Evolutionary conservation across 1,284 basidiomycete genomes (phyloP).

Genomic region (Heterobasidion irregulare): DNA sequence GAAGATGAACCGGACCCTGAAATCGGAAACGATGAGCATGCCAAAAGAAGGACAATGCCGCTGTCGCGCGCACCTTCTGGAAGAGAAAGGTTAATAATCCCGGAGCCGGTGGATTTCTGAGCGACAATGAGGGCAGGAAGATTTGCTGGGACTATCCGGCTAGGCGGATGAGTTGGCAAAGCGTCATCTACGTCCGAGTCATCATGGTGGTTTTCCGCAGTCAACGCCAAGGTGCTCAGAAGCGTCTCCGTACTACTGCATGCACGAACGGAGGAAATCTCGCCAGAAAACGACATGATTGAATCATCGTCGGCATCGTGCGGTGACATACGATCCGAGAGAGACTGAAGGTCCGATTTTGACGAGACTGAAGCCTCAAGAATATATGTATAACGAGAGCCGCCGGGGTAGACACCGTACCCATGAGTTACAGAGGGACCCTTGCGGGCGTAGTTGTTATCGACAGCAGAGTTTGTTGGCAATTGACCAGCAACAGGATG

Average conservation of each 20-base stretch:
- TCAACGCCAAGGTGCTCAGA: slow-evolving; percentile 16
- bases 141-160: not conserved
- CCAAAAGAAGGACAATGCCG: not conserved
- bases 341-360: slow-evolving; percentile 36
- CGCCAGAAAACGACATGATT: slow-evolving; percentile 23
- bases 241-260: slow-evolving; percentile 40
- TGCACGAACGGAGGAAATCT: slow-evolving; percentile 39
- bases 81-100: slow-evolving; percentile 9
- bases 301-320: slow-evolving; percentile 26
- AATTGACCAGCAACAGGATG: not conserved
- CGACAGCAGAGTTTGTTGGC: slow-evolving; percentile 1
- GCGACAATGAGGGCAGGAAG: slow-evolving; percentile 13
- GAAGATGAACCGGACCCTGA: slow-evolving; percentile 7
- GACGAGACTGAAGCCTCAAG: slow-evolving; percentile 50
- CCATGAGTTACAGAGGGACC: not conserved
- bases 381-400: slow-evolving; percentile 37
- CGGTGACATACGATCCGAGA: slow-evolving; percentile 17
- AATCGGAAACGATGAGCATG: not conserved
- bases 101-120: slow-evolving; percentile 7
- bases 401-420: slow-evolving; percentile 33
- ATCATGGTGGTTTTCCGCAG: not conserved
- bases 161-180: not conserved
- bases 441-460: slow-evolving; percentile 9
- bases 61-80: slow-evolving; percentile 8
- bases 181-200: not conserved